Conservation (phyloP, 352 stramenopile species). For the Saprolegnia parasitica region DNA sequence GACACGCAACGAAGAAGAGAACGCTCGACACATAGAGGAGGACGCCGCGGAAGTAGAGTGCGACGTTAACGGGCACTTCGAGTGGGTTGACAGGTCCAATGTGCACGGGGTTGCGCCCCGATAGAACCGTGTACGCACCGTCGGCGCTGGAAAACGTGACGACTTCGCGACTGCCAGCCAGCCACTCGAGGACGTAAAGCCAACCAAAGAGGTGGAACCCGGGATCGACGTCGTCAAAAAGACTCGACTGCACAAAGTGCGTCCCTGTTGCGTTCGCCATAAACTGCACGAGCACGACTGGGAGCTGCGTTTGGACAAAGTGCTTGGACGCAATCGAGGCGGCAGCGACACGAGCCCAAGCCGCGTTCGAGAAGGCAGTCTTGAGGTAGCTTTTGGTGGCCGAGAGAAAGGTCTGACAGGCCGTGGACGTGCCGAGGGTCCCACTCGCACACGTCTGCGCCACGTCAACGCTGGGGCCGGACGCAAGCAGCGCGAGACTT, state of each 20-base stretch:
- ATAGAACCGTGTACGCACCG: slow-evolving; percentile 2
- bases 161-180: slow-evolving; percentile 7
- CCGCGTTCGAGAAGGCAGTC: not conserved
- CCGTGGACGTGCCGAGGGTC: too few relatives aligned
- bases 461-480: too few relatives aligned
- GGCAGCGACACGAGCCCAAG: not conserved
- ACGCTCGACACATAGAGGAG: slow-evolving; percentile 18
- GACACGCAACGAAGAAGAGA: not conserved
- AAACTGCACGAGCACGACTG: not conserved
- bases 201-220: slow-evolving; percentile 4
- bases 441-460: too few relatives aligned
- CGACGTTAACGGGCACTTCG: slow-evolving; percentile 21
- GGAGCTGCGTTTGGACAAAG: not conserved
- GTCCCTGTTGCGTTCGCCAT: not conserved
- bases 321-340: not conserved
- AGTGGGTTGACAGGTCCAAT: not conserved
- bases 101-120: not conserved
- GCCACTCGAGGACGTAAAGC: not conserved
- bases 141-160: not conserved
- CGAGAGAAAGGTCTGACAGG: slow-evolving; percentile 1
- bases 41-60: slow-evolving; percentile 14
- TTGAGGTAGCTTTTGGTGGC: not conserved
- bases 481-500: not conserved
- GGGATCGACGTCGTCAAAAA: not conserved
- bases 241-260: not conserved